phyloP scores from a whole-genome alignment of 495 filamentous ascomycete genomes.

The Stereocaulon alpinum region DNA sequence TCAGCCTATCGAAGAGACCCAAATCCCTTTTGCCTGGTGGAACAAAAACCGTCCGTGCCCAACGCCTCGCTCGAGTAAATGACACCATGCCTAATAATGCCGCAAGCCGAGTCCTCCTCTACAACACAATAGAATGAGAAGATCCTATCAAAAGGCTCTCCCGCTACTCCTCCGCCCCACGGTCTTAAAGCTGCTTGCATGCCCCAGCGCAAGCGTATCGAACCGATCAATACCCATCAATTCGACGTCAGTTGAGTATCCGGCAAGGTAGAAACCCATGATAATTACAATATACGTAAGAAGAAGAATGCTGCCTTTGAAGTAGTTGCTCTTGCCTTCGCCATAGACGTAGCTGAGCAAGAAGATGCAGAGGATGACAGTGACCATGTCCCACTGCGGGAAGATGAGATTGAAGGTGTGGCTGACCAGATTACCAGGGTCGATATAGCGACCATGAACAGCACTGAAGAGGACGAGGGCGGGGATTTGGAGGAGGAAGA shows the following conservation, averaged over 20 bases:
- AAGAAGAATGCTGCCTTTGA: conserved; percentile 82
- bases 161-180: conserved; percentile 30
- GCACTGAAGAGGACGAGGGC: conserved; percentile 88
- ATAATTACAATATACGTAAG: conserved; percentile 89
- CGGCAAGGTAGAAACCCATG: conserved; percentile 81
- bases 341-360: conserved; percentile 95
- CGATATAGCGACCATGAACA: conserved; percentile 39
- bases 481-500: conserved; percentile 93
- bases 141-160: conserved; percentile 15
- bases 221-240: conserved; percentile 55
- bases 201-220: conserved; percentile 51
- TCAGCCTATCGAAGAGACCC: no score
- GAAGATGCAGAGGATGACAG: conserved; percentile 95
- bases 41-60: neutral
- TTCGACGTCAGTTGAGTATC: conserved; percentile 52
- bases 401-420: conserved; percentile 92
- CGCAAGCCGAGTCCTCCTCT: neutral
- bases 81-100: neutral
- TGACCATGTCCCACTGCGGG: conserved; percentile 98
- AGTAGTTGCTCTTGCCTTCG: conserved; percentile 74
- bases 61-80: conserved; percentile 2
- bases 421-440: conserved; percentile 48
- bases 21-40: no score
- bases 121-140: neutral
- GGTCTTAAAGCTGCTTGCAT: conserved; percentile 43